phyloP scores from a whole-genome alignment of 2,329 filamentous ascomycete species.

The Apiospora pterosperma region DNA sequence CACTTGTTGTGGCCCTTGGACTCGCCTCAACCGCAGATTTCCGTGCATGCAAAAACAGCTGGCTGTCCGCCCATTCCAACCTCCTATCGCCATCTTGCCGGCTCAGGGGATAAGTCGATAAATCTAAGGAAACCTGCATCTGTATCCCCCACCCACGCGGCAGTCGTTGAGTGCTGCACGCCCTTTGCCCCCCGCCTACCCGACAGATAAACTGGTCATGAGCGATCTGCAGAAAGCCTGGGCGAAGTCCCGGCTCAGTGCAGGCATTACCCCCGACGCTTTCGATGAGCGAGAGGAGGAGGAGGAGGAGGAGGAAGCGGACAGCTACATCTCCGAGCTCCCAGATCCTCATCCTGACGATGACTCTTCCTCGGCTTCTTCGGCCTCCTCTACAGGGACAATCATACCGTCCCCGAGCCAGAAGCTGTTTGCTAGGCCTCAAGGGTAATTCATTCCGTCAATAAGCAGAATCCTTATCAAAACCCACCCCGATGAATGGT shows the following conservation, averaged over 20 bases:
- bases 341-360: conserved; percentile 51
- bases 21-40: background rate
- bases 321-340: conserved; percentile 38
- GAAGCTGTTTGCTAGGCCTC: conserved; percentile 68
- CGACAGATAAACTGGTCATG: conserved; percentile 47
- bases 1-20: background rate
- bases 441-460: conserved; percentile 45
- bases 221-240: conserved; percentile 78
- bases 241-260: conserved; percentile 68
- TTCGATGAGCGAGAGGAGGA: conserved; percentile 54
- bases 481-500: conserved; percentile 3
- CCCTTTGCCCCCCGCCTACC: background rate
- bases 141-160: background rate
- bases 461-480: background rate
- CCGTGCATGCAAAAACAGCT: background rate
- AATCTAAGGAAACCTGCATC: background rate
- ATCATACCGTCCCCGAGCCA: conserved; percentile 74
- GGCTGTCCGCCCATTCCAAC: background rate
- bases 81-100: background rate
- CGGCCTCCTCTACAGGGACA: conserved; percentile 91
- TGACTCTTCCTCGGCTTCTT: conserved; percentile 74
- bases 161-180: background rate
- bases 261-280: conserved; percentile 40
- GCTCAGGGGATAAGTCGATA: background rate
- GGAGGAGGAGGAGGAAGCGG: conserved; percentile 36